Evolutionary conservation across 352 stramenopile species (phyloP), one percentile per base, ranked within the genome.

Genomic region (Phytophthora europaea): DNA sequence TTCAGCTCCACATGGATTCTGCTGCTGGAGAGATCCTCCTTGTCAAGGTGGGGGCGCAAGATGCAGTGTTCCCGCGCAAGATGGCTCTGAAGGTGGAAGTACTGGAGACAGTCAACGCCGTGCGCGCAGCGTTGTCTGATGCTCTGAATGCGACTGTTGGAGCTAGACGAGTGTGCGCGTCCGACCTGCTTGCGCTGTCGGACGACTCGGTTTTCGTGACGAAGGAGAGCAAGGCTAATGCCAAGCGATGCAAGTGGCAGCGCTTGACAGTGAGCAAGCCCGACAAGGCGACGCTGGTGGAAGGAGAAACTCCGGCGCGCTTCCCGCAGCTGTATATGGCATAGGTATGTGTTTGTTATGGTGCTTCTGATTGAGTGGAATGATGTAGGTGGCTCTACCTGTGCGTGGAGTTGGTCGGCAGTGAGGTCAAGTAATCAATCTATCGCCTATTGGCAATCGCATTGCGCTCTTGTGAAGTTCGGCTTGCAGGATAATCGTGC

Each of bases 1-100:
- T 94, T 65, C 93, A 88, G 74, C 52, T 96, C 12, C 76, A 87
- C 53, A 83, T 93, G 56, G 83, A 94, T 58, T 45, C 61, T 8
- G 22, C 31, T 22, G 70, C 68, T 22, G 73, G 76, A 6, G 83
- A 93, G 63, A 92, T 94, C 43, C 63, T 92, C 23, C 70, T 82
- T 7, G 71, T 94, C 40, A 90, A 92, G 58, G 78, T 95, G 22
- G 82, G 92, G 28, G 77, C 80, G 6, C 81, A 90, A 67, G 73
- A 88, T 23, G 73, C 79, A 2, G 70, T 65, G 8, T 83, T 93
- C 54, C 85, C 85, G 2, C 62, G 48, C 9, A 87, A 86, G 59
- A 88, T 78, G 43, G 76, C 75, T 7, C 67, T 94, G 34, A 78
- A 70, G 5, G 50, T 87, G 18, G 59, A 81, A 26, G 67, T 79